phyloP scores from a whole-genome alignment of 129 eudicot genomes.

The Scalesia atractyloides region DNA sequence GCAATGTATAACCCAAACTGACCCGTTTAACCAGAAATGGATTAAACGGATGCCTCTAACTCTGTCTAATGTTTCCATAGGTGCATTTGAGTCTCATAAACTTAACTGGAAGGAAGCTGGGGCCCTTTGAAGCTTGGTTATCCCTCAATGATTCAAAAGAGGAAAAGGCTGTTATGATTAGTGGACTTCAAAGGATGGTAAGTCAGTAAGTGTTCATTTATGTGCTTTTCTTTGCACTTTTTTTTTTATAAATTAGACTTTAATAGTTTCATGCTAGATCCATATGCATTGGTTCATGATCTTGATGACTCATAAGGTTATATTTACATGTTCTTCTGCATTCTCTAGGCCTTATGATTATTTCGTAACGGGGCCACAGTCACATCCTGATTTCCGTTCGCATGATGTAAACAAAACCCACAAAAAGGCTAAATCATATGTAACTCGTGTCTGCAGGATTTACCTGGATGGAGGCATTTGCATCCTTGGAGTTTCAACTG shows the following conservation, averaged over 20 bases:
- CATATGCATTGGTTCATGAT: neutral
- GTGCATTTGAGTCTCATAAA: constrained; percentile 71
- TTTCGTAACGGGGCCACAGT: neutral
- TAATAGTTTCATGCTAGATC: neutral
- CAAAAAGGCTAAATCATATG: neutral
- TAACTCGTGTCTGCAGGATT: constrained; percentile 46
- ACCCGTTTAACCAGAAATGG: neutral
- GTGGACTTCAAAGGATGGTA: constrained; percentile 87
- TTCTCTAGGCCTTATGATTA: neutral
- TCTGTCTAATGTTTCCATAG: constrained; percentile 40
- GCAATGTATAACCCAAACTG: neutral
- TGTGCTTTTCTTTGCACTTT: neutral
- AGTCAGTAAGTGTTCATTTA: constrained; percentile 23
- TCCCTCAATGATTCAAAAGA: constrained; percentile 60
- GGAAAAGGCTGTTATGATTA: constrained; percentile 82
- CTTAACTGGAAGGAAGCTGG: constrained; percentile 69
- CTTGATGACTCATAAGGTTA: neutral
- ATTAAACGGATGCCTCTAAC: constrained; percentile 1
- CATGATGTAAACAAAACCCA: neutral
- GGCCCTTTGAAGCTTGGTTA: constrained; percentile 86
- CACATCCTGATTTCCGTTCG: constrained; percentile 19
- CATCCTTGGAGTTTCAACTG: constrained; percentile 72
- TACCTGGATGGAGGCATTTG: constrained; percentile 67
- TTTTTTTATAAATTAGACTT: neutral
- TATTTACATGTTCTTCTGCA: neutral